Percentiles rank a stretch among this genome's conserved stretches.
These are phyloP conservation scores for Sphaerulina populicola DNA, from an alignment of 2,329 filamentous ascomycete species.

Conservation along the genomic window DNA sequence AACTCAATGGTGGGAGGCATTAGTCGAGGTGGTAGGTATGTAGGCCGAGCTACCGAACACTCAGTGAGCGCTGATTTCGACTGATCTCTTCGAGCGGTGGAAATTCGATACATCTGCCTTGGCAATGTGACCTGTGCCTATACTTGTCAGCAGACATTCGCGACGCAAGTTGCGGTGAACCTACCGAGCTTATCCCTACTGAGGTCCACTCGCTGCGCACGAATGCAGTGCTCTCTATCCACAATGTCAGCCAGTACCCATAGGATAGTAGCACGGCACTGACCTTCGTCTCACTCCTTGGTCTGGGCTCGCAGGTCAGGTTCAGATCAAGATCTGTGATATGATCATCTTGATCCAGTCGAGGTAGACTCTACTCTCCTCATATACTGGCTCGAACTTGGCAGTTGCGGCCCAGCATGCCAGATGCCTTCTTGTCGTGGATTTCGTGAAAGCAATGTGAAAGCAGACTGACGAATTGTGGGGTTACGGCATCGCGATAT, in stretches of 20 bases:
- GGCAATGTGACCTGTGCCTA: conserved; percentile 17
- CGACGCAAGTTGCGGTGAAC: too few relatives aligned
- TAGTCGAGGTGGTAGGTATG: neutral
- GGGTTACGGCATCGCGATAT: conserved; percentile 30
- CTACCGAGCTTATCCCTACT: conserved; percentile 7
- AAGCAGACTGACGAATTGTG: conserved; percentile 29
- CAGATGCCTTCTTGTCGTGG: conserved; percentile 31
- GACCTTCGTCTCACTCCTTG: conserved; percentile 14
- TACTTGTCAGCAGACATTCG: neutral
- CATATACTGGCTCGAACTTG: conserved; percentile 24
- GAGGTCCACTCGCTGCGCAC: conserved; percentile 17
- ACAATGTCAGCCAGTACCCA: neutral
- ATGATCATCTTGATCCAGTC: conserved; percentile 14
- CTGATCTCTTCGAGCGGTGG: conserved; percentile 17
- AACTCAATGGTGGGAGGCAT: neutral
- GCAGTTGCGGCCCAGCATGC: conserved; percentile 28
- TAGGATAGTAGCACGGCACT: neutral
- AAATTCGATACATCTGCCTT: conserved; percentile 15
- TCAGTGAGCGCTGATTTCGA: conserved; percentile 5
- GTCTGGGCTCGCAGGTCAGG: conserved; percentile 14
- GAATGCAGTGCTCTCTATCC: conserved; percentile 12
- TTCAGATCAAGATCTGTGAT: neutral
- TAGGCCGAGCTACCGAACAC: neutral
- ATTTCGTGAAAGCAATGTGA: conserved; percentile 29
- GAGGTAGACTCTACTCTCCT: conserved; percentile 18